Evolutionary conservation across 2,329 filamentous ascomycete species (phyloP).

Genomic region (Ilyonectria sp.): DNA sequence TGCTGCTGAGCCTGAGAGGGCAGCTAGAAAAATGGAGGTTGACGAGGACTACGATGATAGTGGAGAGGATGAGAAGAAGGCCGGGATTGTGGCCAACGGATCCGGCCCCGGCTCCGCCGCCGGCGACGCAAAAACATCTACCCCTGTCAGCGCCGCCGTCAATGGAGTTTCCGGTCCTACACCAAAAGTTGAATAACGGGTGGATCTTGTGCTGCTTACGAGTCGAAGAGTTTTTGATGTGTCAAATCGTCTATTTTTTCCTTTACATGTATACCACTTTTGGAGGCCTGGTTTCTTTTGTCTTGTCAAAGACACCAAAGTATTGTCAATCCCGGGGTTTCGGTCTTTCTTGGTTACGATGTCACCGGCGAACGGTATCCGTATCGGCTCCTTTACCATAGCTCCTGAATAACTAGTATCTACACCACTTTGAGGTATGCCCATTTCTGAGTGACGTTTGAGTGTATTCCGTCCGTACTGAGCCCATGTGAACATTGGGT

Average conservation of each 20-base stretch:
- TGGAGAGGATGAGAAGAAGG: conserved; percentile 85
- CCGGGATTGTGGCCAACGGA: conserved; percentile 57
- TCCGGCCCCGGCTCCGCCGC: conserved; percentile 64
- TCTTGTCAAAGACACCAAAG: conserved; percentile 36
- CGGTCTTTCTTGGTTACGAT: conserved; percentile 51
- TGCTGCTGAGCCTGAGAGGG: conserved; percentile 79
- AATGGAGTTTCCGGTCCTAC: conserved; percentile 60
- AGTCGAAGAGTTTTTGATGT: conserved; percentile 46
- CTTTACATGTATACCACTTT: conserved; percentile 42
- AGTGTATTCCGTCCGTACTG: neutral
- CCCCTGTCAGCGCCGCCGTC: conserved; percentile 63
- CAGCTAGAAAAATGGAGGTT: conserved; percentile 95
- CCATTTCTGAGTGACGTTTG: neutral
- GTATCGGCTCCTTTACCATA: conserved; percentile 40
- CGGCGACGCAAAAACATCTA: conserved; percentile 65
- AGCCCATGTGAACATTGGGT: neutral
- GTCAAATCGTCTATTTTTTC: conserved; percentile 34
- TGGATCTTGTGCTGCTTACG: conserved; percentile 39
- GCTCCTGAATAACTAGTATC: conserved; percentile 38
- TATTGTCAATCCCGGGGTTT: conserved; percentile 40
- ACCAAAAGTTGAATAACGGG: conserved; percentile 63
- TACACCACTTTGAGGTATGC: conserved; percentile 12
- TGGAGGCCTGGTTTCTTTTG: conserved; percentile 40
- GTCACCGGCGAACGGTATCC: conserved; percentile 49
- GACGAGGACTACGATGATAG: conserved; percentile 98